Conservation (phyloP, 106 monocot species). For the Narthecium ossifragum region DNA sequence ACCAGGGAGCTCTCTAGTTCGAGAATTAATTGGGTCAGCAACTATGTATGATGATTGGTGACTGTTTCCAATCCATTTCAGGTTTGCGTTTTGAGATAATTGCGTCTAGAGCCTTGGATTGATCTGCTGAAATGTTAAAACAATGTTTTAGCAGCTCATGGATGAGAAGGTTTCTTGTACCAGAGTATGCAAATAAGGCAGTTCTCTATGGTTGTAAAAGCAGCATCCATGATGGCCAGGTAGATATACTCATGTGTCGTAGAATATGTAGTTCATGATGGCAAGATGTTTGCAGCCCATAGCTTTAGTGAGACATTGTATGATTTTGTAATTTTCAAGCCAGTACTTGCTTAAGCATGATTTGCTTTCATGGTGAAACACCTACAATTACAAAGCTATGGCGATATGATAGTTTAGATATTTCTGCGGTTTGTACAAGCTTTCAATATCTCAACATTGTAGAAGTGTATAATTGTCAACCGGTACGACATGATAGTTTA, state of each 20-base stretch:
- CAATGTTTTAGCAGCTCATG: background rate
- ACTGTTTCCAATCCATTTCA: no score
- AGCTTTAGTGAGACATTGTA: background rate
- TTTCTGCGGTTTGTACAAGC: no score
- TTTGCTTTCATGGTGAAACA: background rate
- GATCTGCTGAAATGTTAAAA: slow-evolving; percentile 22
- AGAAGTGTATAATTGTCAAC: background rate
- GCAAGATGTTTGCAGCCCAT: background rate
- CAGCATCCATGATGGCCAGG: slow-evolving; percentile 39
- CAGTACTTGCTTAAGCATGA: background rate
- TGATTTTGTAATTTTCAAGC: background rate
- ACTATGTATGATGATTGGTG: no score
- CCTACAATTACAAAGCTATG: background rate
- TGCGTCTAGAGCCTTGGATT: no score
- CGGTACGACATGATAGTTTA: background rate
- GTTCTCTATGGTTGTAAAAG: slow-evolving; percentile 18
- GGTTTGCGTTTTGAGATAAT: no score
- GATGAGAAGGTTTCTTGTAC: background rate
- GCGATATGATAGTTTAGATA: background rate
- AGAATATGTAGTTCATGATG: background rate
- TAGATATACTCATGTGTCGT: background rate
- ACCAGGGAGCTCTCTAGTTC: no score
- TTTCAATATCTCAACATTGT: no score
- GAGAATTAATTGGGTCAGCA: no score
- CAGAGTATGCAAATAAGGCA: slow-evolving; percentile 2